Conservation (phyloP, 2,329 filamentous ascomycete species). For the Nigrograna mackinnonii region DNA sequence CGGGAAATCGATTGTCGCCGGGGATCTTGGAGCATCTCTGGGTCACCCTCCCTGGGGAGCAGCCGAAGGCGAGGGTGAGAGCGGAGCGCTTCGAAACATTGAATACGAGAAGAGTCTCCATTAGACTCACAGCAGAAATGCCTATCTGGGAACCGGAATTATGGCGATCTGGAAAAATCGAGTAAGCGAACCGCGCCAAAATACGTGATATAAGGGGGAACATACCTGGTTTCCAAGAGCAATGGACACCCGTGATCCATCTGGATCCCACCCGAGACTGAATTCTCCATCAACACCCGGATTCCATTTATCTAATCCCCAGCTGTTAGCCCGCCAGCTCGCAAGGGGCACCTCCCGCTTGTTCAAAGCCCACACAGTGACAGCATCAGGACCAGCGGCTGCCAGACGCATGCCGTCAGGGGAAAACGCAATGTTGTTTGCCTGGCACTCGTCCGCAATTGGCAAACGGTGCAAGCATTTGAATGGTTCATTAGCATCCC, state of each 20-base stretch:
- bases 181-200: constrained; percentile 9
- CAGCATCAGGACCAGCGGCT: constrained; percentile 46
- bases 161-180: constrained; percentile 32
- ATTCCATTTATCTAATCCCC: constrained; percentile 31
- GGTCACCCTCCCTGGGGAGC: too few species aligned
- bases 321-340: constrained; percentile 36
- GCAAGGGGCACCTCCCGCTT: constrained; percentile 38
- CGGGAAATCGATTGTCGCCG: too few species aligned
- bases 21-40: too few species aligned
- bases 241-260: constrained; percentile 40
- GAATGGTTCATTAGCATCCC: constrained; percentile 43
- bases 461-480: constrained; percentile 30
- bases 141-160: constrained; percentile 34
- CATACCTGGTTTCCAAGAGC: constrained; percentile 42
- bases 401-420: constrained; percentile 48
- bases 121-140: constrained; percentile 1
- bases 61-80: too few species aligned
- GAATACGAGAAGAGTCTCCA: too few species aligned
- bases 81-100: too few species aligned
- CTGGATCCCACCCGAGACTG: constrained; percentile 43
- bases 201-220: neutral
- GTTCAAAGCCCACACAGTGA: constrained; percentile 49
- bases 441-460: constrained; percentile 36
- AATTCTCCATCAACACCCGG: constrained; percentile 36
- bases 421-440: constrained; percentile 48